Conservation (phyloP, 2,329 filamentous ascomycete species). For the Aspergillus hiratsukae region DNA sequence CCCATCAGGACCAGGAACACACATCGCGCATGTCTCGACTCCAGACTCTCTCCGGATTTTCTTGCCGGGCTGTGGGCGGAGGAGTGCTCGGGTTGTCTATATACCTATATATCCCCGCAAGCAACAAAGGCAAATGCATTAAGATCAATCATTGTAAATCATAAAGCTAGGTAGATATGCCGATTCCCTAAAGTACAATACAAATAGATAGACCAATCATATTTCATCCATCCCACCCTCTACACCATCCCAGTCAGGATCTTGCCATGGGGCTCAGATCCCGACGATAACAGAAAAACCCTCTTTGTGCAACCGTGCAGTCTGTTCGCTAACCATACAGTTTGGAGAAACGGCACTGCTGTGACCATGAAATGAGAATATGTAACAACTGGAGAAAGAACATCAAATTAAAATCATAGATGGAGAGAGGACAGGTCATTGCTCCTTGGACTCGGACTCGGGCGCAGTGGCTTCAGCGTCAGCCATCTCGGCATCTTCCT, state of each 20-base stretch:
- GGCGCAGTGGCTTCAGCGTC: conserved; percentile 26
- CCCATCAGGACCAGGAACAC: background rate
- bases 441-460: conserved; percentile 17
- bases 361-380: conserved; percentile 2
- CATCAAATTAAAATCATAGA: conserved; percentile 8
- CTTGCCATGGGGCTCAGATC: background rate
- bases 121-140: background rate
- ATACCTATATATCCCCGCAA: background rate
- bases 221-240: background rate
- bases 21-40: background rate
- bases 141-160: background rate
- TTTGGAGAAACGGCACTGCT: conserved; percentile 9
- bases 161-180: background rate
- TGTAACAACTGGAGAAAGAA: conserved; percentile 4
- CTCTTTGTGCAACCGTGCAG: conserved; percentile 18
- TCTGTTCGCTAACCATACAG: conserved; percentile 14
- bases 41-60: background rate
- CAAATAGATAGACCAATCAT: background rate
- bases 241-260: background rate
- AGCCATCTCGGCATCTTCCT: conserved; percentile 33
- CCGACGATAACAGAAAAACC: background rate
- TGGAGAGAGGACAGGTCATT: conserved; percentile 8
- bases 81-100: background rate
- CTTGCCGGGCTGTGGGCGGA: background rate
- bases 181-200: conserved; percentile 4